phyloP scores from a whole-genome alignment of 352 stramenopile genomes.

The Chrysophaeum taylorii region DNA sequence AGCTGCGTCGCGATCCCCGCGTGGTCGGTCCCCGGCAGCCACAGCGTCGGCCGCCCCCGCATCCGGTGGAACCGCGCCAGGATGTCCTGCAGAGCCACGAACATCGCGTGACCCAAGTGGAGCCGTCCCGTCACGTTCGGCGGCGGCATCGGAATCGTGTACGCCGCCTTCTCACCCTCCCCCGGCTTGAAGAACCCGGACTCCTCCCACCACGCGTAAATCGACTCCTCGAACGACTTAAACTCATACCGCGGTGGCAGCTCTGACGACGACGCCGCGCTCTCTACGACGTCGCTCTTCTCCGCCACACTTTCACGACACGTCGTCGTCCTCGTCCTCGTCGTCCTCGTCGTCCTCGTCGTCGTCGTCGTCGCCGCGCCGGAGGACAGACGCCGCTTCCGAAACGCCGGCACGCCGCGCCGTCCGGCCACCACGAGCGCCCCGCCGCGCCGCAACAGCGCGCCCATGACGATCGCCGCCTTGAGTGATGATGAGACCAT shows the following conservation, averaged over 20 bases:
- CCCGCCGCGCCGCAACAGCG: too few species aligned
- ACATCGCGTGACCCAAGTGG: conserved; percentile 97
- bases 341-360: too few species aligned
- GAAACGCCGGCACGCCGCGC: too few species aligned
- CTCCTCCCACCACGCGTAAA: conserved; percentile 68
- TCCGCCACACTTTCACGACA: too few species aligned
- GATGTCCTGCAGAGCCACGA: conserved; percentile 89
- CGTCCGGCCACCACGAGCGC: too few species aligned
- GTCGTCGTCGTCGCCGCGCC: too few species aligned
- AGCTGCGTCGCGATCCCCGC: conserved; percentile 95
- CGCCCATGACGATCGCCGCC: too few species aligned
- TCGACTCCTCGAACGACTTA: conserved; percentile 47
- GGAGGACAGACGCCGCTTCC: too few species aligned
- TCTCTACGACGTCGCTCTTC: too few species aligned
- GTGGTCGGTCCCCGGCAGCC: conserved; percentile 93
- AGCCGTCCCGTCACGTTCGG: conserved; percentile 80
- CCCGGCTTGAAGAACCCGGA: conserved; percentile 56
- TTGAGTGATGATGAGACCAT: too few species aligned
- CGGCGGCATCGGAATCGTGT: conserved; percentile 68
- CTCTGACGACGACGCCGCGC: too few species aligned
- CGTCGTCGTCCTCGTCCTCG: too few species aligned
- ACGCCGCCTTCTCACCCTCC: conserved; percentile 42
- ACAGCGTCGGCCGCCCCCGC: conserved; percentile 90
- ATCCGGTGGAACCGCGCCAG: conserved; percentile 95
- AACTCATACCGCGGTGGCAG: conserved; percentile 43